Percentiles rank a stretch among this genome's conserved stretches.
These are phyloP conservation scores for Endocladia muricata DNA, from an alignment of 31 red algal species.

Conservation along the genomic window DNA sequence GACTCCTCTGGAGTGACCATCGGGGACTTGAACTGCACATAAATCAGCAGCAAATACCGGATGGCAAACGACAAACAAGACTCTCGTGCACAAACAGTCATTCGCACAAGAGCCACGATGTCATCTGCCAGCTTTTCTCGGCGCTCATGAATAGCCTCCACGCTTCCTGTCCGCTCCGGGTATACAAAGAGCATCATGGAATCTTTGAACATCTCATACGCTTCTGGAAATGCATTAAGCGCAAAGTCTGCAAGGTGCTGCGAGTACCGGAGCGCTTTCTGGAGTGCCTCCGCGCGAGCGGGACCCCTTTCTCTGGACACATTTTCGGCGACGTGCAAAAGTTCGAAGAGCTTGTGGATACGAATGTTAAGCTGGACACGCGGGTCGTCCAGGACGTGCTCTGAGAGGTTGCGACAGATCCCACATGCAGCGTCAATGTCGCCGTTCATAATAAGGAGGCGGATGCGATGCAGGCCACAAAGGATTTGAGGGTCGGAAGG, in stretches of 20 bases:
- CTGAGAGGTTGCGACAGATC: slow-evolving; percentile 2
- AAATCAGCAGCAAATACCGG: slow-evolving; percentile 53
- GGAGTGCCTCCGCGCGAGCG: slow-evolving; percentile 10
- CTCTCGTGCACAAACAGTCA: slow-evolving; percentile 30
- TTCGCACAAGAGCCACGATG: slow-evolving; percentile 27
- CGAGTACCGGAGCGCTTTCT: slow-evolving; percentile 42
- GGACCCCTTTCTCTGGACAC: slow-evolving; percentile 5
- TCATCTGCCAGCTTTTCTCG: slow-evolving; percentile 30
- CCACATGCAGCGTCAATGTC: slow-evolving; percentile 32
- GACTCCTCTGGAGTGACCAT: background rate
- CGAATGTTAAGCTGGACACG: slow-evolving; percentile 47
- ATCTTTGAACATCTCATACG: slow-evolving; percentile 46
- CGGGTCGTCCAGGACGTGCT: slow-evolving; percentile 25
- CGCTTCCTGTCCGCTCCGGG: slow-evolving; percentile 17
- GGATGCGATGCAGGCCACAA: slow-evolving; percentile 34
- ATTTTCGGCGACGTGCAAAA: slow-evolving; percentile 43
- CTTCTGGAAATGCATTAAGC: slow-evolving; percentile 63
- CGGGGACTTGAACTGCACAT: slow-evolving; percentile 34
- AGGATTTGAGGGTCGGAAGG: slow-evolving; percentile 22
- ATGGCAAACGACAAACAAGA: slow-evolving; percentile 46
- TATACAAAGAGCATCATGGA: slow-evolving; percentile 59
- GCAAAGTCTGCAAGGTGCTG: slow-evolving; percentile 57
- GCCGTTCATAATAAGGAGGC: slow-evolving; percentile 46
- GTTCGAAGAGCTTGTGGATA: slow-evolving; percentile 59
- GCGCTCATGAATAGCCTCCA: slow-evolving; percentile 27